These are phyloP conservation scores for Syzygium jambos DNA, from an alignment of 345 rosid genomes.

Conservation along the genomic window DNA sequence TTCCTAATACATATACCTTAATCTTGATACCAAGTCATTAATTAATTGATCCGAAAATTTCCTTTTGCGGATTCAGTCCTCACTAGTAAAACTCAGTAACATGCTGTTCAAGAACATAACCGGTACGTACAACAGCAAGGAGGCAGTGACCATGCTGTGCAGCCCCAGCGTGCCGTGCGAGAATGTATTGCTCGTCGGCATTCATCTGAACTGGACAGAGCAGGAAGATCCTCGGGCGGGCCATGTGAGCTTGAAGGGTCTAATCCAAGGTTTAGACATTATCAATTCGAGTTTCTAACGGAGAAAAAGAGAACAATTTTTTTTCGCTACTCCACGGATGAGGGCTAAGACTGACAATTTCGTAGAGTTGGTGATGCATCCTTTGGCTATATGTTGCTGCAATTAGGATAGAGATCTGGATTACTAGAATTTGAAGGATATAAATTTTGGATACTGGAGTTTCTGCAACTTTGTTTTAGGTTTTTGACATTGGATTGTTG, in stretches of 20 bases:
- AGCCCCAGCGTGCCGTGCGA: conserved; percentile 37
- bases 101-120: conserved; percentile 29
- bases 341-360: background rate
- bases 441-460: background rate
- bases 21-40: background rate
- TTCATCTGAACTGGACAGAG: conserved; percentile 11
- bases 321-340: background rate
- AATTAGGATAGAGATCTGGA: background rate
- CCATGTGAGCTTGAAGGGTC: conserved; percentile 17
- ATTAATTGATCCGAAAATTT: background rate
- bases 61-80: conserved; percentile 16
- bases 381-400: background rate
- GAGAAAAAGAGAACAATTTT: background rate
- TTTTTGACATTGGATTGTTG: background rate
- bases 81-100: conserved; percentile 35
- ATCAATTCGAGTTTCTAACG: conserved; percentile 11
- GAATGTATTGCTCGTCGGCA: conserved; percentile 15
- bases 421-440: background rate
- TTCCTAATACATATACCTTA: background rate
- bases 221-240: background rate
- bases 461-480: background rate
- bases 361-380: background rate
- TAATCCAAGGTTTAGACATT: conserved; percentile 20
- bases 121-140: conserved; percentile 37
- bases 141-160: conserved; percentile 32